Evolutionary conservation across 345 rosid genomes (phyloP), one percentile per base, ranked within the genome.

Genomic region (Gossypium bickii): DNA sequence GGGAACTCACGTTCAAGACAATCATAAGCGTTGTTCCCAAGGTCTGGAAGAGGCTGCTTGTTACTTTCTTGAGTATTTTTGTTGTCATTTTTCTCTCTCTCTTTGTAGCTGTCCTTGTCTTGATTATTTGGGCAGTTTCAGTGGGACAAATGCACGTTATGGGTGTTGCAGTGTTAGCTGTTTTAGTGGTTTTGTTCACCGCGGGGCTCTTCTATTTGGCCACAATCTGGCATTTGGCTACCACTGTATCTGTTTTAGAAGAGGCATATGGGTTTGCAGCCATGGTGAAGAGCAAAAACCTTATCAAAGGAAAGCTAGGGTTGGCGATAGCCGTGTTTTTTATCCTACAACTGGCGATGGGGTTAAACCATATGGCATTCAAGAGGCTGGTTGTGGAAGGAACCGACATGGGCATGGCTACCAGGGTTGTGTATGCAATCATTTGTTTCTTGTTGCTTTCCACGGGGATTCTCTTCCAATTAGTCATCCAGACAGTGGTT

Each of bases 11-110:
- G 1, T 87, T 89, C 74, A 65, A 24, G 41, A 82, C 78, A 65
- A 85, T 85, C 70, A 76, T 83, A 69, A 78, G 78, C 24, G 87
- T 86, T 0, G 89, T 89, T 18, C 87, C 90, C 0, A 82, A 69
- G 75, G 89, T 86, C 1, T 89, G 89, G 91, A 85, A 83, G 84
- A 77, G 87, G 24, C 76, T 89, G 9, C 69, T 83, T 76, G 69
- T 84, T 51, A 89, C 91, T 1, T 82, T 89, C 53, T 17, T 87
- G 9, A 83, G 84, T 70, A 73, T 69, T 20, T 80, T 75, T 56
- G 12, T 41, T 6, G 72, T 77, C 53, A 4, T 76, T 27, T 60
- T 87, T 17, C 29, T 56, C 4, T 87, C 80, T 77, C 70, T 60
- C 78, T 0, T 76, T 0, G 57, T 34, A 8, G 69, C 76, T 7